Evolutionary conservation across 805 yeast genomes (phyloP).

Genomic region (Zygotorulaspora sp.): DNA sequence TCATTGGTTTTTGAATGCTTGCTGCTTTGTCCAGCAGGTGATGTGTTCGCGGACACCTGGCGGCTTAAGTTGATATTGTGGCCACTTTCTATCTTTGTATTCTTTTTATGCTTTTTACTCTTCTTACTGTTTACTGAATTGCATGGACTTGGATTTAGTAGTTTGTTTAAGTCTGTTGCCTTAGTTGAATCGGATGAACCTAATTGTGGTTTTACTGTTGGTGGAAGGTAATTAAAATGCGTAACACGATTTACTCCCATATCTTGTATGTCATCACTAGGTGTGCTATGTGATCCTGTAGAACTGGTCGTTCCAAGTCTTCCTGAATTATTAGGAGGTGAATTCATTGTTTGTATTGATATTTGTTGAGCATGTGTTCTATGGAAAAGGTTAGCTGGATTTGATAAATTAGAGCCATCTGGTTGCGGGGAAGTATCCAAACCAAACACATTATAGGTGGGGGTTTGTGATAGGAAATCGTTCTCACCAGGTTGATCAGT

Average conservation of each 20-base stretch:
- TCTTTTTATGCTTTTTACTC: slow-evolving; percentile 14
- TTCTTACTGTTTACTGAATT: slow-evolving; percentile 6
- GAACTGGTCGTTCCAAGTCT: slow-evolving; percentile 18
- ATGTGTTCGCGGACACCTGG: slow-evolving; percentile 7
- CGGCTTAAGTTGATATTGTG: slow-evolving; percentile 5
- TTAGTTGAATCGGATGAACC: slow-evolving; percentile 52
- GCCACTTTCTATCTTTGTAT: slow-evolving; percentile 9
- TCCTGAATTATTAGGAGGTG: slow-evolving; percentile 8
- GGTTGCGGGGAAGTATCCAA: slow-evolving; percentile 18
- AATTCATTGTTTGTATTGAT: slow-evolving; percentile 3
- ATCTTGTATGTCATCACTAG: slow-evolving; percentile 37
- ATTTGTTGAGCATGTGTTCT: background rate
- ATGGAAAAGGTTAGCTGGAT: slow-evolving; percentile 1
- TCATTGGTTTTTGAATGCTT: slow-evolving; percentile 7
- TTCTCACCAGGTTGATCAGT: slow-evolving; percentile 5
- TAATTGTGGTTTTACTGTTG: slow-evolving; percentile 67
- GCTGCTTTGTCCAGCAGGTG: slow-evolving; percentile 7
- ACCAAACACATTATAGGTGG: slow-evolving; percentile 21
- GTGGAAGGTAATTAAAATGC: slow-evolving; percentile 72
- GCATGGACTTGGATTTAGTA: slow-evolving; percentile 39
- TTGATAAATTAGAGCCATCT: slow-evolving; percentile 3
- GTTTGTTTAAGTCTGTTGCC: slow-evolving; percentile 42
- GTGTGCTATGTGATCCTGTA: slow-evolving; percentile 21
- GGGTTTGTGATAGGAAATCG: slow-evolving; percentile 24
- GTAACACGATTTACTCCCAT: slow-evolving; percentile 54